Conservation (phyloP, 2,329 filamentous ascomycete genomes). For the Beauveria asiatica region DNA sequence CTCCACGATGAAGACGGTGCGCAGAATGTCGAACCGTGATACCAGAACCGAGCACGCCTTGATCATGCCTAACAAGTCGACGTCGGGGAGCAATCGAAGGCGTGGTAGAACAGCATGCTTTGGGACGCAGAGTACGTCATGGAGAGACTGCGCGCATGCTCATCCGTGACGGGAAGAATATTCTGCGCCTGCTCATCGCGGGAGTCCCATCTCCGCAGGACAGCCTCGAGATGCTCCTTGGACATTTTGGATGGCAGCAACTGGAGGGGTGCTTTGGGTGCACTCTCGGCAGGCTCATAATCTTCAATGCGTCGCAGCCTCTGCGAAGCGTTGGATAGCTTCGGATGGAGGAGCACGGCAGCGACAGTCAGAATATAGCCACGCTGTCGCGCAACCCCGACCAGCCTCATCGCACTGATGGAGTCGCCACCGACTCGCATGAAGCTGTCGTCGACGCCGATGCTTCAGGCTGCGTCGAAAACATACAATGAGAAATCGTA, state of each 20-base stretch:
- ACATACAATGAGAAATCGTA: slow-evolving; percentile 14
- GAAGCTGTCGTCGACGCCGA: slow-evolving; percentile 23
- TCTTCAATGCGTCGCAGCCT: slow-evolving; percentile 19
- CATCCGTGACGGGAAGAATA: not conserved
- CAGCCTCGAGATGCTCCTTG: slow-evolving; percentile 28
- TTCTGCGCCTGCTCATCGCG: slow-evolving; percentile 34
- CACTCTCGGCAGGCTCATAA: slow-evolving; percentile 19
- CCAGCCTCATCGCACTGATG: slow-evolving; percentile 28
- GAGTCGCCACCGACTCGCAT: slow-evolving; percentile 30
- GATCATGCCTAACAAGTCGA: not conserved
- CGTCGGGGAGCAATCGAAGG: not conserved
- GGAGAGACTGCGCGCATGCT: not conserved
- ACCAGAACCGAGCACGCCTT: not conserved
- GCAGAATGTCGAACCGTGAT: not conserved
- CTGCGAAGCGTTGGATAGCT: slow-evolving; percentile 35
- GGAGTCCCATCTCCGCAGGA: slow-evolving; percentile 41
- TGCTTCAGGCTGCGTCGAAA: slow-evolving; percentile 15
- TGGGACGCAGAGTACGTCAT: slow-evolving; percentile 1
- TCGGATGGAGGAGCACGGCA: slow-evolving; percentile 19
- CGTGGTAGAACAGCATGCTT: not conserved
- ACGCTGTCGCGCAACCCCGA: slow-evolving; percentile 21
- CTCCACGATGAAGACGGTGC: slow-evolving; percentile 3
- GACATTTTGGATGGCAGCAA: not conserved
- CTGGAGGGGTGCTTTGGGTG: not conserved
- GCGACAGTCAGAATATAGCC: slow-evolving; percentile 18